These are phyloP conservation scores for Neocallimastix lanati DNA, from an alignment of 192 early-diverging fungal genomes.

Conservation along the genomic window DNA sequence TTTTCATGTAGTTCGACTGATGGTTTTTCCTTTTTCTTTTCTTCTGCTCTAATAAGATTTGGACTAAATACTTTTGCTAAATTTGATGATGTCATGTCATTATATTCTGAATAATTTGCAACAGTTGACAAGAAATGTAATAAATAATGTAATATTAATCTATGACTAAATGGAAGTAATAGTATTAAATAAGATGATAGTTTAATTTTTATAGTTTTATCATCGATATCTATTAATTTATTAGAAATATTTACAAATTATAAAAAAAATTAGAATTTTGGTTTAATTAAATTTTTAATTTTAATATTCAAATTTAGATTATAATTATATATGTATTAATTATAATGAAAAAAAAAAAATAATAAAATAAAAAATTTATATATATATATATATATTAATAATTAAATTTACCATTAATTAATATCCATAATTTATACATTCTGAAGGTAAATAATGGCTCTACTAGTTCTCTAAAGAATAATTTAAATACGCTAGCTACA, in stretches of 20 bases:
- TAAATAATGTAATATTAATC: neutral
- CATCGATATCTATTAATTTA: neutral
- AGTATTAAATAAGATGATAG: neutral
- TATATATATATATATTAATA: neutral
- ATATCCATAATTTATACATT: neutral
- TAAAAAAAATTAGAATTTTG: too few species aligned
- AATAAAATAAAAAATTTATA: neutral
- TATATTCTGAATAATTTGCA: neutral
- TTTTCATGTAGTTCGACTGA: neutral
- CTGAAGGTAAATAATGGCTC: neutral
- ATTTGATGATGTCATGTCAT: neutral
- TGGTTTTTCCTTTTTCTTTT: neutral
- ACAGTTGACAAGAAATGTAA: neutral
- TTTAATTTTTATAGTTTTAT: neutral
- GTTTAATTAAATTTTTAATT: too few species aligned
- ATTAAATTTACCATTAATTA: neutral
- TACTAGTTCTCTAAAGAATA: neutral
- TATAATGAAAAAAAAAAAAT: neutral
- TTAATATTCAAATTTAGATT: too few species aligned
- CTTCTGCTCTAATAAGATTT: neutral
- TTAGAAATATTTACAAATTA: too few species aligned
- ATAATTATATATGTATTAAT: too few species aligned
- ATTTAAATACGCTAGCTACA: neutral
- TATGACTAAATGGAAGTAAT: neutral
- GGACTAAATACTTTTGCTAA: neutral